Percentiles rank a stretch among this genome's conserved stretches.
Conservation (phyloP, 2,329 filamentous ascomycete genomes). For the Tolypocladium tropicale region DNA sequence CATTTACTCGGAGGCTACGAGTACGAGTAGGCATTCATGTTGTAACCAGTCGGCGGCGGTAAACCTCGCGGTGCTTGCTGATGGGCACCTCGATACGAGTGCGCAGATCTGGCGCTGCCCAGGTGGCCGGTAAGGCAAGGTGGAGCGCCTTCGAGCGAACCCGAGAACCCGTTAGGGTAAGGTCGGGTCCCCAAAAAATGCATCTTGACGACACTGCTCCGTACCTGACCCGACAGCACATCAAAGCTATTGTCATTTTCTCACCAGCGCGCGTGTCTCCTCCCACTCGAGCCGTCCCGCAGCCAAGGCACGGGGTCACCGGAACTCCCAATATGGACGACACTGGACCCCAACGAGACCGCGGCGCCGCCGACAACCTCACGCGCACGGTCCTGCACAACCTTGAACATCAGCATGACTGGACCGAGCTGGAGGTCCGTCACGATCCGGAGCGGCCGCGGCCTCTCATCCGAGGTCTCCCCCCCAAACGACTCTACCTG, state of each 20-base stretch:
- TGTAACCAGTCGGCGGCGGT: too few species aligned
- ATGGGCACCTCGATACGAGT: too few species aligned
- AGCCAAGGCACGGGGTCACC: background rate
- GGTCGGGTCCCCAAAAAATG: background rate
- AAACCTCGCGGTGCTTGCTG: too few species aligned
- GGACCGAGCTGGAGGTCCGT: conserved; percentile 51
- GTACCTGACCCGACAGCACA: too few species aligned
- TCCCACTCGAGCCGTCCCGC: background rate
- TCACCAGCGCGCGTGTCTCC: background rate
- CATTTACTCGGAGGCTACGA: too few species aligned
- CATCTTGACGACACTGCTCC: background rate
- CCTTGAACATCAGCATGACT: conserved; percentile 65
- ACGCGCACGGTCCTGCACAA: conserved; percentile 52
- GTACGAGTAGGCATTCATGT: too few species aligned
- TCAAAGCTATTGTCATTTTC: too few species aligned
- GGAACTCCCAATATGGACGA: background rate
- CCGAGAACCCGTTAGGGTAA: background rate
- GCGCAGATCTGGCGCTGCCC: too few species aligned
- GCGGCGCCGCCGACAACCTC: conserved; percentile 10
- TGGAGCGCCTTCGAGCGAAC: background rate
- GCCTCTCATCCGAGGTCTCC: conserved; percentile 61
- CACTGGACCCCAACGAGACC: background rate
- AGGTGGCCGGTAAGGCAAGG: too few species aligned
- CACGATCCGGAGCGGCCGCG: conserved; percentile 36
- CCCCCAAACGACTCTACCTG: conserved; percentile 62